Evolutionary conservation across 805 yeast species (phyloP).

Genomic region (Wickerhamiella parazyma): DNA sequence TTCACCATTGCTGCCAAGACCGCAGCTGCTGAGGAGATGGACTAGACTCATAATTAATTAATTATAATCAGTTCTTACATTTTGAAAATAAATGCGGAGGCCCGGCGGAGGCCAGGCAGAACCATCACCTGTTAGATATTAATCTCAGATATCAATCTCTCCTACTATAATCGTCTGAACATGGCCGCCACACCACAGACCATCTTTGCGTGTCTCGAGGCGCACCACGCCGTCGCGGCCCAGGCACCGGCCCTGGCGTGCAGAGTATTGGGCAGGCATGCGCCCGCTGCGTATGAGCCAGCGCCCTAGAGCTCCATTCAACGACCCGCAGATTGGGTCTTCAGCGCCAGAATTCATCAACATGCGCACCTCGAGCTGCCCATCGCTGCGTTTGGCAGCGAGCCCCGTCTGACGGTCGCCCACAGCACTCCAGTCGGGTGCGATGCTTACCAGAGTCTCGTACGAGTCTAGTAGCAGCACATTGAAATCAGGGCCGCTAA

Average conservation of each 20-base stretch:
- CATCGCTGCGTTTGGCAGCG: background rate
- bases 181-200: constrained; percentile 13
- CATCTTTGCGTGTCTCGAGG: constrained; percentile 10
- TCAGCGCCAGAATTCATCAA: background rate
- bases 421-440: constrained; percentile 9
- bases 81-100: too few relatives aligned
- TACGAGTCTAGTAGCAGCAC: constrained; percentile 9
- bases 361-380: background rate
- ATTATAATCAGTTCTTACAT: background rate
- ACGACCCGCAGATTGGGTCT: constrained; percentile 14
- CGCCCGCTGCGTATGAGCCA: constrained; percentile 5
- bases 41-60: constrained; percentile 15
- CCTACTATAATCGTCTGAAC: constrained; percentile 6
- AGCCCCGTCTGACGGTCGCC: background rate
- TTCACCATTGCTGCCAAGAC: constrained; percentile 25
- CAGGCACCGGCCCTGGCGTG: constrained; percentile 15
- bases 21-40: constrained; percentile 26
- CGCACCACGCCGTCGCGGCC: constrained; percentile 11
- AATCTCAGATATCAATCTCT: background rate
- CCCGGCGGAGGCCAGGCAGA: too few relatives aligned
- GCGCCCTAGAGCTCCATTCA: constrained; percentile 18
- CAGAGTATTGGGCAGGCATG: constrained; percentile 5
- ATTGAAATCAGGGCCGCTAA: background rate
- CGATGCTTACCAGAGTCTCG: constrained; percentile 14
- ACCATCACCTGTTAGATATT: too few relatives aligned